phyloP scores from a whole-genome alignment of 371 early-diverging fungal species.

The Pancytospora philotis region DNA sequence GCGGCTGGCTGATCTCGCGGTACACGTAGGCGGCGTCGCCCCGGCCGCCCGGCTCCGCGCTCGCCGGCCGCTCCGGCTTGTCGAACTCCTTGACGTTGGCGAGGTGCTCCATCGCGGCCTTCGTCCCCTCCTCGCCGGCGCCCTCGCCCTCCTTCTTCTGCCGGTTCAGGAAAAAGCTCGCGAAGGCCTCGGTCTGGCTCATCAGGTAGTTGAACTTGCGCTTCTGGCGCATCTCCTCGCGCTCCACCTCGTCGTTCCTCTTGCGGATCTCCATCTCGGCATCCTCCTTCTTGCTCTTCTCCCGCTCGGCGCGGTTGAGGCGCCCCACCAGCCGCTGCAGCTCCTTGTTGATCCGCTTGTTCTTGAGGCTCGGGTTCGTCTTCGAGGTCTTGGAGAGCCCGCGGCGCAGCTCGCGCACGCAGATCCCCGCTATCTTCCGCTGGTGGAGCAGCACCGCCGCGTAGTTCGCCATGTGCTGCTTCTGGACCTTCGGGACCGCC shows the following conservation, averaged over 20 bases:
- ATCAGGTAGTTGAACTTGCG: slow-evolving; percentile 86
- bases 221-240: slow-evolving; percentile 75
- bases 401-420: slow-evolving; percentile 56
- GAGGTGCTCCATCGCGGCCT: slow-evolving; percentile 14
- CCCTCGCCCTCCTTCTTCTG: slow-evolving; percentile 21
- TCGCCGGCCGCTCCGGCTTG: not conserved
- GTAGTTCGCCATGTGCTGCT: slow-evolving; percentile 1
- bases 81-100: slow-evolving; percentile 22
- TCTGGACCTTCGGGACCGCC: not conserved
- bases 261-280: slow-evolving; percentile 69
- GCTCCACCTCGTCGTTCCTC: slow-evolving; percentile 71
- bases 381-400: slow-evolving; percentile 51
- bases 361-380: slow-evolving; percentile 56
- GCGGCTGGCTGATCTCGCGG: slow-evolving; percentile 63
- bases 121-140: slow-evolving; percentile 6
- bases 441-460: slow-evolving; percentile 4
- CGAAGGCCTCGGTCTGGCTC: slow-evolving; percentile 85
- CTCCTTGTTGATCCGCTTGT: slow-evolving; percentile 54
- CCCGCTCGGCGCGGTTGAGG: slow-evolving; percentile 60
- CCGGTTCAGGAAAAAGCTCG: slow-evolving; percentile 71
- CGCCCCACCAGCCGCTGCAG: slow-evolving; percentile 44
- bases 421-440: slow-evolving; percentile 53
- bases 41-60: not conserved
- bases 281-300: slow-evolving; percentile 71
- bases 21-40: slow-evolving; percentile 16